Conservation (phyloP, 2,329 filamentous ascomycete genomes). For the Clarireedia monteithiana region DNA sequence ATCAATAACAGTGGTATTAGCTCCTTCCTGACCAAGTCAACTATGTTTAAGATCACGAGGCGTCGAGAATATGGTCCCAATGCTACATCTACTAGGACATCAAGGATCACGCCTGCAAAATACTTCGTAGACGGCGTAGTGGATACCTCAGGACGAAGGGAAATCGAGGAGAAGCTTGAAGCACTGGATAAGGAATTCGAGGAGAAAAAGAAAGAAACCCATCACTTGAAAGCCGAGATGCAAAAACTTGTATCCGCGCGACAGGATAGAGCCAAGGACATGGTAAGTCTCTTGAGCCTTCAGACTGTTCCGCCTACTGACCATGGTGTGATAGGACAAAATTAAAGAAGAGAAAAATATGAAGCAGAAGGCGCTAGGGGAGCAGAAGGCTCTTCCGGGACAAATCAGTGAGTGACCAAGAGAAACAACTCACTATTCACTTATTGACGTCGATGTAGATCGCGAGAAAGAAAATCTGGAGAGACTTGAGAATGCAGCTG, state of each 20-base stretch:
- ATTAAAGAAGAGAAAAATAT: conserved; percentile 56
- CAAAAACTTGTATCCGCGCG: conserved; percentile 29
- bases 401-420: conserved; percentile 54
- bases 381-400: conserved; percentile 59
- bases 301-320: not conserved
- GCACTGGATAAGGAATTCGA: conserved; percentile 22
- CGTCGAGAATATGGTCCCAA: conserved; percentile 73
- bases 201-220: conserved; percentile 17
- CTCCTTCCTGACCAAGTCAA: conserved; percentile 62
- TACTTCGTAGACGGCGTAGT: conserved; percentile 74
- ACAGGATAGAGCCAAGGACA: too few species aligned
- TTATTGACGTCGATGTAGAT: conserved; percentile 26
- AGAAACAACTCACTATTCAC: not conserved
- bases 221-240: conserved; percentile 12
- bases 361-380: conserved; percentile 57
- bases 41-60: conserved; percentile 56
- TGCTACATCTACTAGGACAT: conserved; percentile 63
- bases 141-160: conserved; percentile 56
- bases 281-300: conserved; percentile 29
- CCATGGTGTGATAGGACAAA: conserved; percentile 31
- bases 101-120: conserved; percentile 49
- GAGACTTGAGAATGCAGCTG: conserved; percentile 29
- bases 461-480: conserved; percentile 31
- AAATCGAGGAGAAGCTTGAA: conserved; percentile 46
- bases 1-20: conserved; percentile 49